These are phyloP conservation scores for Colletotrichum zoysiae DNA, from an alignment of 2,329 filamentous ascomycete genomes.

Conservation along the genomic window DNA sequence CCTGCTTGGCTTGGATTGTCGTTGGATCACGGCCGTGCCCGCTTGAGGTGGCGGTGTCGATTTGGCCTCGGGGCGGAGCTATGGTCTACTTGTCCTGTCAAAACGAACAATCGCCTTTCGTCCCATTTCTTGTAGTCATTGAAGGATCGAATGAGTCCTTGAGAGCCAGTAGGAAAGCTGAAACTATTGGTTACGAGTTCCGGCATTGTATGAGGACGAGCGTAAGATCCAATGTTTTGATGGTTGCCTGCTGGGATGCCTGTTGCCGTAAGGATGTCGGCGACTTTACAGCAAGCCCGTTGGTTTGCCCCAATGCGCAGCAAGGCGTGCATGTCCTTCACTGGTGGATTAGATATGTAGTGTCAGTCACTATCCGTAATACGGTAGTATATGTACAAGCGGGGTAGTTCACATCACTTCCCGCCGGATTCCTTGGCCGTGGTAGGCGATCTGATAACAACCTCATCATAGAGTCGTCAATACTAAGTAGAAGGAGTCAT, in stretches of 20 bases:
- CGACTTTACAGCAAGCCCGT: background rate
- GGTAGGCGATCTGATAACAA: background rate
- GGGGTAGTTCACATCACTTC: background rate
- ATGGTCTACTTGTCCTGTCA: background rate
- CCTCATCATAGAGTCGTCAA: background rate
- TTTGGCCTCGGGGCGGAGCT: conserved; percentile 8
- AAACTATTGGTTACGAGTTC: background rate
- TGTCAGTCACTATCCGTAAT: background rate
- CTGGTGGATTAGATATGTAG: background rate
- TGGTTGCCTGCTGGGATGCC: conserved; percentile 3
- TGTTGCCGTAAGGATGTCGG: background rate
- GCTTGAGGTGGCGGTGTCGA: conserved; percentile 4
- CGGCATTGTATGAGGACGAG: background rate
- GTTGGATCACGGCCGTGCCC: conserved; percentile 1
- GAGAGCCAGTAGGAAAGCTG: background rate
- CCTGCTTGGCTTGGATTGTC: conserved; percentile 1
- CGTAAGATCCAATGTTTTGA: background rate
- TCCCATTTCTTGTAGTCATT: background rate
- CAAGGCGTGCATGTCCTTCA: background rate
- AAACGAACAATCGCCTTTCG: background rate
- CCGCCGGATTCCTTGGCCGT: background rate
- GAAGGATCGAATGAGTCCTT: background rate
- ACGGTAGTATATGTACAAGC: background rate
- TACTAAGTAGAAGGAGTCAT: background rate
- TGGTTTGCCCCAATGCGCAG: background rate